Conservation (phyloP, 2,329 filamentous ascomycete genomes). For the Lachnellula arida region DNA sequence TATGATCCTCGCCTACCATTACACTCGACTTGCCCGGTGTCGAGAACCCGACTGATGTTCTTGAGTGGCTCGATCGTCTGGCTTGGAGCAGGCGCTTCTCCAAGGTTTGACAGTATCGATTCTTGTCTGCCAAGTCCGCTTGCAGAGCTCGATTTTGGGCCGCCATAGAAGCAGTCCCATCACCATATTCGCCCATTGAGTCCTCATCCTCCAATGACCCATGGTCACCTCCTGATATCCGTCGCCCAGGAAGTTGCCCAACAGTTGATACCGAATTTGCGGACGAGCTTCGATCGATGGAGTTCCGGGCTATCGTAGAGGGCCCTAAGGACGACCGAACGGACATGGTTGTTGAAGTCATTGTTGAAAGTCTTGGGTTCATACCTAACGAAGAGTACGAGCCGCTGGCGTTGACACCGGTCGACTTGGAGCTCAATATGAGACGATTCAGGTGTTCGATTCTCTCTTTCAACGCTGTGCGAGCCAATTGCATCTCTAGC, state of each 20-base stretch:
- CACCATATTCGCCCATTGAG: constrained; percentile 74
- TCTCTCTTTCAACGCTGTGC: constrained; percentile 92
- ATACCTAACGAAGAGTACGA: constrained; percentile 64
- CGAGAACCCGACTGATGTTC: constrained; percentile 71
- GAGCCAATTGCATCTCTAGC: constrained; percentile 94
- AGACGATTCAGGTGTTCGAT: constrained; percentile 95
- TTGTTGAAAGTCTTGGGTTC: constrained; percentile 55
- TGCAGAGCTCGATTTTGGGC: constrained; percentile 91
- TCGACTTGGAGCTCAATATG: constrained; percentile 92
- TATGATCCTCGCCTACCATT: constrained; percentile 74
- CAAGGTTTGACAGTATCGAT: constrained; percentile 88
- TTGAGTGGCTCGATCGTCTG: constrained; percentile 80
- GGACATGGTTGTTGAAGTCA: constrained; percentile 42
- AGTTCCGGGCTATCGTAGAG: constrained; percentile 43
- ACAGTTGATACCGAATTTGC: constrained; percentile 50
- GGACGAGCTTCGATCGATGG: constrained; percentile 60
- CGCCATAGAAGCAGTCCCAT: constrained; percentile 75
- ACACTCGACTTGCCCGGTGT: constrained; percentile 53
- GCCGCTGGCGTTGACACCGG: constrained; percentile 80
- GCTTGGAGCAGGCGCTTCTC: constrained; percentile 92
- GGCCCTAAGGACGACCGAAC: constrained; percentile 66
- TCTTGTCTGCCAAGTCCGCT: constrained; percentile 94
- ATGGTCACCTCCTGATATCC: constrained; percentile 23
- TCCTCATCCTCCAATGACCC: constrained; percentile 55
- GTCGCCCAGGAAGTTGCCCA: constrained; percentile 23